Conservation (phyloP, 371 early-diverging fungal genomes). For the Lichtheimia corymbifera region DNA sequence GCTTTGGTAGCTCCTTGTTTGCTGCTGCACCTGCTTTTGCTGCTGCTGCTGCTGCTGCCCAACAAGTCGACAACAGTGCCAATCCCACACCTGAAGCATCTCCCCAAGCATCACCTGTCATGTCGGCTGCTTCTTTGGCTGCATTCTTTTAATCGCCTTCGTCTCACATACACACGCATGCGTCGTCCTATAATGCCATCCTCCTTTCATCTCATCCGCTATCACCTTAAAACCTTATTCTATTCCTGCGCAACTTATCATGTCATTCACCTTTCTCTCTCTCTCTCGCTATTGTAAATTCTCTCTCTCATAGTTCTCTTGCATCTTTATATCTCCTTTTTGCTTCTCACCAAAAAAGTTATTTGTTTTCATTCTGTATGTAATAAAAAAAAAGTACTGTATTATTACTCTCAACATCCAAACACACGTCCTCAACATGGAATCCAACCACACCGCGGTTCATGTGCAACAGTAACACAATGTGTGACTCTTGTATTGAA, state of each 20-base stretch:
- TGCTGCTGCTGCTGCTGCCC: conserved; percentile 13
- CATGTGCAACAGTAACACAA: conserved; percentile 3
- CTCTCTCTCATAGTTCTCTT: not conserved
- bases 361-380: not conserved
- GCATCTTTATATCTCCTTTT: not conserved
- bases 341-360: not conserved
- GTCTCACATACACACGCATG: not conserved
- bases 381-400: not conserved
- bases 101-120: conserved; percentile 18
- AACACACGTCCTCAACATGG: not conserved
- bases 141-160: conserved; percentile 11
- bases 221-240: conserved; percentile 7
- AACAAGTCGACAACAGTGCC: conserved; percentile 4
- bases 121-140: conserved; percentile 18
- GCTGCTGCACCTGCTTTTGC: conserved; percentile 19
- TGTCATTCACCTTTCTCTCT: conserved; percentile 10
- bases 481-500: not conserved
- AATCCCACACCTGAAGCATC: conserved; percentile 14
- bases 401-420: not conserved
- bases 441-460: not conserved
- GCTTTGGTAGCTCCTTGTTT: conserved; percentile 43
- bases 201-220: conserved; percentile 8
- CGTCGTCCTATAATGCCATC: not conserved
- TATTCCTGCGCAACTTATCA: conserved; percentile 4
- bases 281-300: conserved; percentile 5